Evolutionary conservation across 2,329 filamentous ascomycete species (phyloP).

Genomic region (Ophiocordyceps unilateralis): DNA sequence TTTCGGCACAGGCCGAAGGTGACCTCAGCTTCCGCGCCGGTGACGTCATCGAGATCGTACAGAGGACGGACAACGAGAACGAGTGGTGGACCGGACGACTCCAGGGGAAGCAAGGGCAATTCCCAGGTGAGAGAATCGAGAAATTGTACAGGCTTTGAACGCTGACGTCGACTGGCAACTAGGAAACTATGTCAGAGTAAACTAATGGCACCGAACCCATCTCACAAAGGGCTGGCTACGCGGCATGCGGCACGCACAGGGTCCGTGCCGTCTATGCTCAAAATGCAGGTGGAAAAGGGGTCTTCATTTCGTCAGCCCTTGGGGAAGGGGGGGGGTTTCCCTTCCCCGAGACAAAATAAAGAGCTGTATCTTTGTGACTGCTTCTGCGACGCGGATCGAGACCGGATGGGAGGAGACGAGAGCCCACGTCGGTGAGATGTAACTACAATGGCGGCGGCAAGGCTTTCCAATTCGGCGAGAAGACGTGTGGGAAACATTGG

Average conservation of each 20-base stretch:
- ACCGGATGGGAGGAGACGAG: no score
- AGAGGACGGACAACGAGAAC: constrained; percentile 73
- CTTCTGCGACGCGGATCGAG: no score
- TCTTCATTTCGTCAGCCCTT: no score
- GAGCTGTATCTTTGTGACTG: no score
- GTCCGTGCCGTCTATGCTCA: no score
- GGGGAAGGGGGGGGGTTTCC: no score
- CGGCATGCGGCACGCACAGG: no score
- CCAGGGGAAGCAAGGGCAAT: constrained; percentile 70
- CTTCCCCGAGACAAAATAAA: no score
- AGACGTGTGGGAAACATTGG: background rate
- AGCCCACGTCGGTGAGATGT: no score
- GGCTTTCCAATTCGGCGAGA: background rate
- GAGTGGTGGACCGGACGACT: constrained; percentile 93
- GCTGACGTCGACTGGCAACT: background rate
- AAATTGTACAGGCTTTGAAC: background rate
- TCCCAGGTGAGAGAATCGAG: constrained; percentile 52
- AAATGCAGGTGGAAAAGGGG: no score
- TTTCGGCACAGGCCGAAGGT: constrained; percentile 85
- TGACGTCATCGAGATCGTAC: constrained; percentile 77
- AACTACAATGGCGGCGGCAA: no score
- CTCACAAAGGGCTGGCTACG: background rate
- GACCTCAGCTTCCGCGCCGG: constrained; percentile 82
- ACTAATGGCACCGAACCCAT: background rate
- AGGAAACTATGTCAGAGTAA: constrained; percentile 1